phyloP scores from a whole-genome alignment of 164 flowering plant genomes.

The Vitis cinerea region DNA sequence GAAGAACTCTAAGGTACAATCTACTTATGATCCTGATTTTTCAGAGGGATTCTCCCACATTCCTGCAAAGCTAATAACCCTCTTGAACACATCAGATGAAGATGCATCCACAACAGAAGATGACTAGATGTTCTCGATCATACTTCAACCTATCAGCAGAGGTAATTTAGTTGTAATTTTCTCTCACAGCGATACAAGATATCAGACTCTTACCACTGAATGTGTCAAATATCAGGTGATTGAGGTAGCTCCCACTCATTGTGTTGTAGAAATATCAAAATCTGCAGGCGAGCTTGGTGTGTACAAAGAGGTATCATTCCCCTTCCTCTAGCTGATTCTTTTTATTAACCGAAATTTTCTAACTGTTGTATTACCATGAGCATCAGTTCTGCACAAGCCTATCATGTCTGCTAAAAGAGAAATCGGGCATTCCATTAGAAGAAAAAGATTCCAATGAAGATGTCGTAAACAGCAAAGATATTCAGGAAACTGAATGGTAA shows the following conservation, averaged over 20 bases:
- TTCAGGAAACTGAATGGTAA: conserved; percentile 26
- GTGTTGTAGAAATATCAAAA: conserved; percentile 73
- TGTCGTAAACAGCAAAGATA: conserved; percentile 3
- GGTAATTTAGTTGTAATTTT: conserved; percentile 35
- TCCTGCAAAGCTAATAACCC: background rate
- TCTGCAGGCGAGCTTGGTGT: conserved; percentile 53
- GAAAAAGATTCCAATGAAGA: conserved; percentile 7
- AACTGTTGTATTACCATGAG: conserved; percentile 1
- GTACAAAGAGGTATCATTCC: conserved; percentile 49
- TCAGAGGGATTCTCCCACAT: background rate
- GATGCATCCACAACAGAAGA: conserved; percentile 40
- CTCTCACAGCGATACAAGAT: background rate
- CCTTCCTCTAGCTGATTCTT: background rate
- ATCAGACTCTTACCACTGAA: background rate
- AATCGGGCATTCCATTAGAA: conserved; percentile 20
- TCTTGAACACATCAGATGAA: conserved; percentile 34
- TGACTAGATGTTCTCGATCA: conserved; percentile 41
- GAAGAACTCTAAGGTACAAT: conserved; percentile 55
- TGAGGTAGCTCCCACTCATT: conserved; percentile 69
- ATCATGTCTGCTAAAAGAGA: conserved; percentile 49
- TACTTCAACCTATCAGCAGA: conserved; percentile 54
- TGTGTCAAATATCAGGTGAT: conserved; percentile 45
- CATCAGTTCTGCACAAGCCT: conserved; percentile 70
- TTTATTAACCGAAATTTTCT: background rate
- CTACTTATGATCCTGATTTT: background rate